Percentiles rank a stretch among this genome's conserved stretches.
Conservation (phyloP, 345 rosid genomes). For the Boechera divaricarpa region DNA sequence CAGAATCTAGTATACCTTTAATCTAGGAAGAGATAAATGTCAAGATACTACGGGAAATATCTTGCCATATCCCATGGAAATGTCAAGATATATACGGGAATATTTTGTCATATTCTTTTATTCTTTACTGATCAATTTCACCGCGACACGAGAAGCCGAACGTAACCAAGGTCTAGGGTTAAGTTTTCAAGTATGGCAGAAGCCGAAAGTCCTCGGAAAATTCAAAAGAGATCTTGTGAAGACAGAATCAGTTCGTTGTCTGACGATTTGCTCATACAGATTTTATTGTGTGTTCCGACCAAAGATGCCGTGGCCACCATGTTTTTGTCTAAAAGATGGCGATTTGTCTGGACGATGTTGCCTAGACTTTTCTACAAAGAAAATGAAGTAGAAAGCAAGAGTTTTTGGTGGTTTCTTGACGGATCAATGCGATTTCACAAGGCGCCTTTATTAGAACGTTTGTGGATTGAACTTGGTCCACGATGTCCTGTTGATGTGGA, state of each 20-base stretch:
- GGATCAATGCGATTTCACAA: background rate
- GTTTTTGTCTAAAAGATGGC: conserved; percentile 10
- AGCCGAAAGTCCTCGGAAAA: background rate
- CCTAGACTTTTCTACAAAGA: background rate
- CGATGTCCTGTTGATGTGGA: conserved; percentile 10
- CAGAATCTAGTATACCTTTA: no score
- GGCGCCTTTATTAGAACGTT: background rate
- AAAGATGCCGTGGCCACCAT: background rate
- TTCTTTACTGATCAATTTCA: no score
- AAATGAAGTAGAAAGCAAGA: background rate
- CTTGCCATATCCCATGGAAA: no score
- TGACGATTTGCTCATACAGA: background rate
- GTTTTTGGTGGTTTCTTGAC: conserved; percentile 18
- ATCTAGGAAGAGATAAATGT: no score
- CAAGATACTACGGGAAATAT: no score
- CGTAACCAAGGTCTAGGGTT: background rate
- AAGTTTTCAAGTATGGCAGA: background rate
- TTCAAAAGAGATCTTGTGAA: background rate
- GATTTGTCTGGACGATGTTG: background rate
- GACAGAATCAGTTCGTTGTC: background rate
- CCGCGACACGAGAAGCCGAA: background rate
- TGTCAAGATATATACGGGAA: no score
- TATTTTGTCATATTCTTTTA: no score
- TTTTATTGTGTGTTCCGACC: background rate
- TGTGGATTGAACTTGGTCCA: background rate